Evolutionary conservation across 208 protist genomes (phyloP), one percentile per base, ranked within the genome.

Genomic region (Willaertia magna): DNA sequence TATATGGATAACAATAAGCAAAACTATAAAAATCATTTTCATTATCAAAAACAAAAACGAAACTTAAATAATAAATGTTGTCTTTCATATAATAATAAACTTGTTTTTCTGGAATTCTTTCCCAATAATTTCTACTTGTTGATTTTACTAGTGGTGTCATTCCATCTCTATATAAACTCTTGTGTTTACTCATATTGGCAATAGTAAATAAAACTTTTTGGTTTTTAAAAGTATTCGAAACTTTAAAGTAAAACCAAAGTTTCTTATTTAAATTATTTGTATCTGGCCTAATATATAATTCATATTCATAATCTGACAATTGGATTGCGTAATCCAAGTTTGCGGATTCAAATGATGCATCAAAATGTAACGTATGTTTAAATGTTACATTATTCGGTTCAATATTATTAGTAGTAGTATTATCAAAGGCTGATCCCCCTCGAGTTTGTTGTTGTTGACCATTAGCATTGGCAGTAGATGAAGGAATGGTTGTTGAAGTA

Each of bases 241-340:
- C 88, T 30, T 42, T 39, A 52, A 92, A 92, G 42, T 92, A 93
- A 87, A 85, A 92, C 90, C 90, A 92, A 43, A 92, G 49, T 11
- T 52, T 88, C 12, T 92, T 79, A 14, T 88, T 74, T 49, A 86
- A 87, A n/a, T 84, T 91, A 48, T 92, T 93, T 11, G 88, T 93
- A 39, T 92, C 90, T 30, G 22, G 20, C 4, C 89, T n/a, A 47
- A 93, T 81, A 26, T 76, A 85, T 47, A 92, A n/a, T 39, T 93
- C 91, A 67, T 93, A 92, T 86, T 91, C 89, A 46, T 67, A 34
- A 12, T 67, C 55, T 9, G 26, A 16, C 3, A 78, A 14, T 46
- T 39, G 30, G 30, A 46, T 46, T 44, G 30, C 39, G 9, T 43
- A 11, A 1, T 42, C 74, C 30, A 78, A 46, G 40, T 78, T 78